These are phyloP conservation scores for Yarrowia phangngaensis DNA, from an alignment of 805 yeast species.

Conservation along the genomic window DNA sequence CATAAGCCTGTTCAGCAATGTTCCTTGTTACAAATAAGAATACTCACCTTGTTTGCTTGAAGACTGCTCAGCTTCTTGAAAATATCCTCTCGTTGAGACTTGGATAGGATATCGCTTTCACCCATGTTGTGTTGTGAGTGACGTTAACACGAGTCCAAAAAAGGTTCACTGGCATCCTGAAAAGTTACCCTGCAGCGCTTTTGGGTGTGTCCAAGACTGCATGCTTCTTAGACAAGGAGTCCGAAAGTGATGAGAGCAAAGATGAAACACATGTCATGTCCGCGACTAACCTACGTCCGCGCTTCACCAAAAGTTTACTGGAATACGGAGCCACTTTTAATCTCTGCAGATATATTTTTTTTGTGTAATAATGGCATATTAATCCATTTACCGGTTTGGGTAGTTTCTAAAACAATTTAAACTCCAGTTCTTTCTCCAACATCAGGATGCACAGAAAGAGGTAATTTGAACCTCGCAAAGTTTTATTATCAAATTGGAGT, in stretches of 20 bases:
- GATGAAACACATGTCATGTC: not conserved
- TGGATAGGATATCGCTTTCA: conserved; percentile 38
- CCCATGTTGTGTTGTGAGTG: conserved; percentile 27
- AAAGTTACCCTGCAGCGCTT: conserved; percentile 23
- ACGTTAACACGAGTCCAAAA: conserved; percentile 26
- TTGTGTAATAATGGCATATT: no score
- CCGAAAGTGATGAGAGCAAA: not conserved
- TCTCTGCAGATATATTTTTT: no score
- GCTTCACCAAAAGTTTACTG: no score
- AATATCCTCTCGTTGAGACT: conserved; percentile 64
- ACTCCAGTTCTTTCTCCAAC: no score
- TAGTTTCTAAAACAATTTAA: no score
- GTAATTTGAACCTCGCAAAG: conserved; percentile 25
- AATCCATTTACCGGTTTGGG: no score
- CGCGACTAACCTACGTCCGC: no score
- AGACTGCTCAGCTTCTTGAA: conserved; percentile 60
- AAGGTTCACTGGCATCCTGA: conserved; percentile 1
- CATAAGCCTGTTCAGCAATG: no score
- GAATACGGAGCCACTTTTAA: no score
- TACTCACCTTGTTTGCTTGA: conserved; percentile 61
- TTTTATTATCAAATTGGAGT: conserved; percentile 6
- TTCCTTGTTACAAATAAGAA: no score
- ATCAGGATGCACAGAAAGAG: no score
- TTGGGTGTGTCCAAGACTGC: conserved; percentile 6
- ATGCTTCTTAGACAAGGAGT: no score